Evolutionary conservation across 2,329 filamentous ascomycete species (phyloP), one percentile per base, ranked within the genome.

Genomic region (Epichloe coenophiala): DNA sequence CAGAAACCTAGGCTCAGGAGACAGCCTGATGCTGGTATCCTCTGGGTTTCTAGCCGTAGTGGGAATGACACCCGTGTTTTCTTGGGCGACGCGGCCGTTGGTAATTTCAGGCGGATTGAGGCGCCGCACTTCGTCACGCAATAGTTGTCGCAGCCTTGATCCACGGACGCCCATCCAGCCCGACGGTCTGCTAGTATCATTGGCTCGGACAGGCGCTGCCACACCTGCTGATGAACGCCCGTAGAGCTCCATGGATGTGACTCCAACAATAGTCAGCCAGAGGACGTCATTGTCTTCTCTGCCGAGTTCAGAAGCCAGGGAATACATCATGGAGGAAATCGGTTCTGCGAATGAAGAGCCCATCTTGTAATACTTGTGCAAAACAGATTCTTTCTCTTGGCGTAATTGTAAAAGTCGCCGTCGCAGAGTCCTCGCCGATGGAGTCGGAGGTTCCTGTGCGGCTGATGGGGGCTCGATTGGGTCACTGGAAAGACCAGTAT

Each of bases 251-350:
- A 95, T 83, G 15, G 89, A 95, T n/a, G 86, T 89, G 37, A 95
- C 88, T 5, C 93, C 93, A 27, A 98, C 88, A 60, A 97, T 95
- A 5, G 89, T 83, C 52, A 95, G 77, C 93, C 93, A 98, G 13
- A 98, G 75, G 21, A 97, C 74, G 60, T 98, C 90, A 60, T 97
- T 98, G 65, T 97, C 91, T 73, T 97, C 93, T 49, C 90, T 85
- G 55, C 93, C 93, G 6, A 98, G 79, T 62, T 97, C 93, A 1
- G 90, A 95, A 1, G 91, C 93, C 13, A 98, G 75, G 0, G 89
- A 94, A 67, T 97, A 98, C 62, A 96, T 80, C 70, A 97, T 84
- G 0, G 90, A 95, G 0, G 90, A 93, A 50, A 97, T 87, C 1
- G 93, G 93, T 63, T 98, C 93, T 0, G 91, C 91, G 63, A 95